Conservation (phyloP, 2,329 filamentous ascomycete species). For the Aspergillus neoniger region DNA sequence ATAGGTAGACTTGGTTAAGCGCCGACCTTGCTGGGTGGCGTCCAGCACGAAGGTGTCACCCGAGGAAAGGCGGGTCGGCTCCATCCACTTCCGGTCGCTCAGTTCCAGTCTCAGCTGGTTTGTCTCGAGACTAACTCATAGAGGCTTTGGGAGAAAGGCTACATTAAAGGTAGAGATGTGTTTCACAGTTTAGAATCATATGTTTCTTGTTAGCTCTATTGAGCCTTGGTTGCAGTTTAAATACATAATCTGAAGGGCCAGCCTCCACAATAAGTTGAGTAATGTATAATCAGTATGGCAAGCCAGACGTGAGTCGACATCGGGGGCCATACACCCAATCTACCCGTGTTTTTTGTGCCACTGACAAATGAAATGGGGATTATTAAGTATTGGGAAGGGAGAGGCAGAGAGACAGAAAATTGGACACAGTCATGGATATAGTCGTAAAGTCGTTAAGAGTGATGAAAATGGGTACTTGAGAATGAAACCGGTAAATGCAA, state of each 20-base stretch:
- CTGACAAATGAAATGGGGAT: slow-evolving; percentile 12
- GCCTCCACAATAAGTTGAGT: slow-evolving; percentile 15
- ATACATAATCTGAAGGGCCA: background rate
- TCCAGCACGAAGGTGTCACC: background rate
- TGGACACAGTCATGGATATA: background rate
- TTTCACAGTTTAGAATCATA: background rate
- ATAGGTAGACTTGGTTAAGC: background rate
- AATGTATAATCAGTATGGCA: slow-evolving; percentile 12
- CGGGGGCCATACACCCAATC: slow-evolving; percentile 13
- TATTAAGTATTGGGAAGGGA: background rate
- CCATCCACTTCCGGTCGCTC: background rate
- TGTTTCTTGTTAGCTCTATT: background rate
- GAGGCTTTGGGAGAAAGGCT: background rate
- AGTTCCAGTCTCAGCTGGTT: background rate
- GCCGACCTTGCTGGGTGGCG: background rate
- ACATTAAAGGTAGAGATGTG: no score
- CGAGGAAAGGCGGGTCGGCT: background rate
- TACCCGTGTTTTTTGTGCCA: slow-evolving; percentile 9
- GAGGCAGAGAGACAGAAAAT: background rate
- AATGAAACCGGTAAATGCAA: slow-evolving; percentile 7
- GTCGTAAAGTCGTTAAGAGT: background rate
- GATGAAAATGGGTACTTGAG: background rate
- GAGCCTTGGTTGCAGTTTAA: background rate
- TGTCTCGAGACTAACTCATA: no score
- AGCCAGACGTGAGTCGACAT: slow-evolving; percentile 19